phyloP scores from a whole-genome alignment of 2,329 filamentous ascomycete species.

The Bisporella sp. region DNA sequence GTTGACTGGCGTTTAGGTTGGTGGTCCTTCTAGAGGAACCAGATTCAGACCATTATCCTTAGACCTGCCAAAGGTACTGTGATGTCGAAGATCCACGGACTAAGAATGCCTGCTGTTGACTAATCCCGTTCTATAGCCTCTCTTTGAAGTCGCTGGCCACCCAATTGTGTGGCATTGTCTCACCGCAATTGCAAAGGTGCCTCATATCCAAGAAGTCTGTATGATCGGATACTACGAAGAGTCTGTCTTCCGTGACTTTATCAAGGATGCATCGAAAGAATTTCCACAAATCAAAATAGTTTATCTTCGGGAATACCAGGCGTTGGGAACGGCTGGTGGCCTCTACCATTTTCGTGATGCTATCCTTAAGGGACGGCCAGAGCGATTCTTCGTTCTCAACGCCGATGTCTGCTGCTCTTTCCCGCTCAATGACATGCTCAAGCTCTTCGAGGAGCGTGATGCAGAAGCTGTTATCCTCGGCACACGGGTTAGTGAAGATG shows the following conservation, averaged over 20 bases:
- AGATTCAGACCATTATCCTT: conserved; percentile 91
- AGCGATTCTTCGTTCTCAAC: conserved; percentile 95
- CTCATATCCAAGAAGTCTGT: conserved; percentile 91
- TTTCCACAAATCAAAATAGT: conserved; percentile 87
- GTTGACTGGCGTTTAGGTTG: conserved; percentile 55
- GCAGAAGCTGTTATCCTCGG: conserved; percentile 95
- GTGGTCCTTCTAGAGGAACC: conserved; percentile 90
- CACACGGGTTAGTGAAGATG: conserved; percentile 83
- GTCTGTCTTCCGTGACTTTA: conserved; percentile 93
- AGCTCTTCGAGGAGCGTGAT: conserved; percentile 88
- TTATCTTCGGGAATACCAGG: conserved; percentile 96
- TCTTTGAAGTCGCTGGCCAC: conserved; percentile 97
- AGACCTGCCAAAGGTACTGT: conserved; percentile 82
- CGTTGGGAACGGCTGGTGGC: conserved; percentile 89
- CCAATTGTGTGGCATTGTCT: conserved; percentile 98
- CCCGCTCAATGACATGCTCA: conserved; percentile 91
- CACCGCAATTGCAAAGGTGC: conserved; percentile 82
- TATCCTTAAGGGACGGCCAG: conserved; percentile 90
- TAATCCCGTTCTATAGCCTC: conserved; percentile 51
- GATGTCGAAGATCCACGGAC: conserved; percentile 1
- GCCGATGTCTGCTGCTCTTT: conserved; percentile 99
- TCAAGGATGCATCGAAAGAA: conserved; percentile 79
- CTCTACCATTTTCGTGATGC: conserved; percentile 99
- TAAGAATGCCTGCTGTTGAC: not conserved
- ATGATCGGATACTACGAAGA: conserved; percentile 99